phyloP scores from a whole-genome alignment of 2,329 filamentous ascomycete species.

The Exophiala sp. region DNA sequence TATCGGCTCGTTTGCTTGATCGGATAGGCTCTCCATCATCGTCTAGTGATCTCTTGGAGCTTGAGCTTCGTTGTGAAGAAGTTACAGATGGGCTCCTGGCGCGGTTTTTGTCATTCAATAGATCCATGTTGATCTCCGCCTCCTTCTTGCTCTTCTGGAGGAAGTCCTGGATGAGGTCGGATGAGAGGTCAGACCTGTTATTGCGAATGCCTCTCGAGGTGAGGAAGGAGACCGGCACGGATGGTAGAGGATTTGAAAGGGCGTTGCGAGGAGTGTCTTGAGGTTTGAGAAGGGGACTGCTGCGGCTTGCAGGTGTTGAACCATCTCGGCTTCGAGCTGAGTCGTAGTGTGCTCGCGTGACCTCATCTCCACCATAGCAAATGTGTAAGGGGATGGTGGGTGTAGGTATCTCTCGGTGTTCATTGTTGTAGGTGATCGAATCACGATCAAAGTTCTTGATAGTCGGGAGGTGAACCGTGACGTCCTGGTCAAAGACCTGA shows the following conservation, averaged over 20 bases:
- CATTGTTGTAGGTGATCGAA: slow-evolving; percentile 24
- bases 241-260: neutral
- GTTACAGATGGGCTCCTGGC: slow-evolving; percentile 28
- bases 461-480: slow-evolving; percentile 38
- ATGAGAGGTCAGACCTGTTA: slow-evolving; percentile 22
- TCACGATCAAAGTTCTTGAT: slow-evolving; percentile 23
- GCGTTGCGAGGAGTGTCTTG: slow-evolving; percentile 10
- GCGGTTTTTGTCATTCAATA: slow-evolving; percentile 22
- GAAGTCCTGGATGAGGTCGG: slow-evolving; percentile 28
- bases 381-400: slow-evolving; percentile 25
- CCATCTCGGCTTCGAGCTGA: slow-evolving; percentile 28
- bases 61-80: slow-evolving; percentile 29
- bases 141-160: slow-evolving; percentile 25
- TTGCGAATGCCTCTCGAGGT: slow-evolving; percentile 25
- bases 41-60: slow-evolving; percentile 30
- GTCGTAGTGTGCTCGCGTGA: slow-evolving; percentile 29
- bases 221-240: slow-evolving; percentile 14
- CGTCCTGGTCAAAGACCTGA: slow-evolving; percentile 58
- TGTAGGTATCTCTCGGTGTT: slow-evolving; percentile 15
- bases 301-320: slow-evolving; percentile 19
- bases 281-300: slow-evolving; percentile 20
- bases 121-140: slow-evolving; percentile 21
- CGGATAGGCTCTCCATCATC: slow-evolving; percentile 28
- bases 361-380: slow-evolving; percentile 30
- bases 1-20: slow-evolving; percentile 25